phyloP scores from a whole-genome alignment of 352 stramenopile genomes.

The Globisporangium radiosum region DNA sequence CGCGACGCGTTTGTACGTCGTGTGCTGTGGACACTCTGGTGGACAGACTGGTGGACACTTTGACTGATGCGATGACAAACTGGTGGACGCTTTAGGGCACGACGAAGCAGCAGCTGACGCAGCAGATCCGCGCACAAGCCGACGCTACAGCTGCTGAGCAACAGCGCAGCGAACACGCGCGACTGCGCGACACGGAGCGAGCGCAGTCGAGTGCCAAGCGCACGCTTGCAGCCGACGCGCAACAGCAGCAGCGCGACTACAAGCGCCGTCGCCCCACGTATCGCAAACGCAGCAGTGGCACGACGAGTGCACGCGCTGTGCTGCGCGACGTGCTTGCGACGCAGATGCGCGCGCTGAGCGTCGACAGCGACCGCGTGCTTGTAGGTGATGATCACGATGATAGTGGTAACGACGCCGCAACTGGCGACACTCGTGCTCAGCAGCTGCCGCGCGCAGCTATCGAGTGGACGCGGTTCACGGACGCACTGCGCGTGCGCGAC shows the following conservation, averaged over 20 bases:
- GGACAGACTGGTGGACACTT: background rate
- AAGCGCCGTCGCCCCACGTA: constrained; percentile 59
- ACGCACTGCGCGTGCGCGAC: constrained; percentile 16
- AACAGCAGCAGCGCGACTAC: constrained; percentile 16
- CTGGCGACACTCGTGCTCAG: background rate
- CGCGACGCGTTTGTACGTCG: constrained; percentile 38
- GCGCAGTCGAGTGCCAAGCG: constrained; percentile 1
- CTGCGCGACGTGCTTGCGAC: constrained; percentile 61
- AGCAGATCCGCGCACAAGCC: constrained; percentile 11
- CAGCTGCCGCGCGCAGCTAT: background rate
- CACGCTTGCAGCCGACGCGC: background rate
- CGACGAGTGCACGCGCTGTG: constrained; percentile 27
- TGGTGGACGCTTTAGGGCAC: constrained; percentile 6
- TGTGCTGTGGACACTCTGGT: background rate
- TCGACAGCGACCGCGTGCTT: constrained; percentile 33
- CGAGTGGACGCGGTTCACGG: constrained; percentile 12
- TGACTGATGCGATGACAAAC: background rate
- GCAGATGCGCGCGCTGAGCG: constrained; percentile 51
- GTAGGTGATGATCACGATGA: constrained; percentile 1
- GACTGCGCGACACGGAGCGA: constrained; percentile 3
- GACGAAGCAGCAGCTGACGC: constrained; percentile 5
- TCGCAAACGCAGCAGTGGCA: constrained; percentile 29
- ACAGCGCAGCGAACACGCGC: background rate
- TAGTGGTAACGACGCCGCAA: background rate
- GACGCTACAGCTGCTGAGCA: constrained; percentile 1